phyloP scores from a whole-genome alignment of 805 yeast genomes.

The Kregervanrija delftensis region DNA sequence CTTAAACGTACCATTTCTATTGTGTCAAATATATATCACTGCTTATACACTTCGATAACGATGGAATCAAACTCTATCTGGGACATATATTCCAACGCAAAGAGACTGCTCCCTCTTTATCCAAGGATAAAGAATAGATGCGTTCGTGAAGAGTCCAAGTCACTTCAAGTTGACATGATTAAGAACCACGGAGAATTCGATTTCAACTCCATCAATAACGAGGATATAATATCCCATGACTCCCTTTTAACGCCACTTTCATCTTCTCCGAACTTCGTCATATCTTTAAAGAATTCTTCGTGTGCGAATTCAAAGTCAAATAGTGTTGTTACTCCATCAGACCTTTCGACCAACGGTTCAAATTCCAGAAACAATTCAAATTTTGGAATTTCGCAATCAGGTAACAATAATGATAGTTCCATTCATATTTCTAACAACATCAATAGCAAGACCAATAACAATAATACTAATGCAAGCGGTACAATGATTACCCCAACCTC shows the following conservation, averaged over 20 bases:
- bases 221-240: conserved; percentile 11
- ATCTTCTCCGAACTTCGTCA: conserved; percentile 1
- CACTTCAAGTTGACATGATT: conserved; percentile 15
- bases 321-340: no score
- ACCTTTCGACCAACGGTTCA: neutral
- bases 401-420: neutral
- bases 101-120: conserved; percentile 25
- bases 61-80: conserved; percentile 29
- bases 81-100: conserved; percentile 30
- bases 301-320: no score
- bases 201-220: conserved; percentile 7
- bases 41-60: neutral
- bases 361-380: neutral
- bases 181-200: neutral
- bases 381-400: neutral
- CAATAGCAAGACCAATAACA: conserved; percentile 1
- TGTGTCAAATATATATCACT: no score
- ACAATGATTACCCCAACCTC: conserved; percentile 22
- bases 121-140: conserved; percentile 28
- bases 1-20: no score
- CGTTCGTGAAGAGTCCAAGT: conserved; percentile 23
- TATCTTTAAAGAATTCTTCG: no score
- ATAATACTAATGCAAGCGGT: neutral
- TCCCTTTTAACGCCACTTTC: conserved; percentile 18
- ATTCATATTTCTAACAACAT: neutral